These are phyloP conservation scores for Colletotrichum tropicale DNA, from an alignment of 2,329 filamentous ascomycete species.

Conservation along the genomic window DNA sequence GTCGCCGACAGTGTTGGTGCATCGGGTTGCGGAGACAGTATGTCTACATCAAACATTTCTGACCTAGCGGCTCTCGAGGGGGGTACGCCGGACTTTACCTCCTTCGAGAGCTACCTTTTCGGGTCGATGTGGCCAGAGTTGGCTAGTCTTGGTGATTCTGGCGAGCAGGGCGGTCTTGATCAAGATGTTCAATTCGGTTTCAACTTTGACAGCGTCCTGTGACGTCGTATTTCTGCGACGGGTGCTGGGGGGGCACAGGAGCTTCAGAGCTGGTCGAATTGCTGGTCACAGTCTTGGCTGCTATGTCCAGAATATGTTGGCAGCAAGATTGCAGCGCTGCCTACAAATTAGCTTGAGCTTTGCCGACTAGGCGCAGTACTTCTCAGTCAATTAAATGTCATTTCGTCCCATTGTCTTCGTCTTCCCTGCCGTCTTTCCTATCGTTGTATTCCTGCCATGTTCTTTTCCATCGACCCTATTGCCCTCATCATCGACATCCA, in stretches of 20 bases:
- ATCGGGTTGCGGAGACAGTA: neutral
- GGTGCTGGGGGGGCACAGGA: neutral
- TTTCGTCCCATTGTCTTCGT: rapidly evolving
- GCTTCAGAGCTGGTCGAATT: neutral
- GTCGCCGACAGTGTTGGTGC: neutral
- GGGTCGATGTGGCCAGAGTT: neutral
- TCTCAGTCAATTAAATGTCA: neutral
- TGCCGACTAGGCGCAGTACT: neutral
- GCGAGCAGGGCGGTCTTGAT: neutral
- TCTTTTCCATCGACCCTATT: neutral
- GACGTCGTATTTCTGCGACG: neutral
- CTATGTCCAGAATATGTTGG: neutral
- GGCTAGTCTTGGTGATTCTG: neutral
- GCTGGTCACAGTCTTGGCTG: neutral
- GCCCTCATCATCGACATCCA: neutral
- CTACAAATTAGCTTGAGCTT: neutral
- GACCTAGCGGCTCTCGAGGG: neutral
- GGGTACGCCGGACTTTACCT: neutral
- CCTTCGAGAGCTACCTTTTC: neutral
- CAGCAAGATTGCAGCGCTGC: neutral
- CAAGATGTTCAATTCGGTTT: neutral
- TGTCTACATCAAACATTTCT: neutral
- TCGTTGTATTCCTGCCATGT: neutral
- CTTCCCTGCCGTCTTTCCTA: neutral
- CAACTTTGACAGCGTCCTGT: neutral